Conservation (phyloP, 2,329 filamentous ascomycete species). For the Claviceps paspali region DNA sequence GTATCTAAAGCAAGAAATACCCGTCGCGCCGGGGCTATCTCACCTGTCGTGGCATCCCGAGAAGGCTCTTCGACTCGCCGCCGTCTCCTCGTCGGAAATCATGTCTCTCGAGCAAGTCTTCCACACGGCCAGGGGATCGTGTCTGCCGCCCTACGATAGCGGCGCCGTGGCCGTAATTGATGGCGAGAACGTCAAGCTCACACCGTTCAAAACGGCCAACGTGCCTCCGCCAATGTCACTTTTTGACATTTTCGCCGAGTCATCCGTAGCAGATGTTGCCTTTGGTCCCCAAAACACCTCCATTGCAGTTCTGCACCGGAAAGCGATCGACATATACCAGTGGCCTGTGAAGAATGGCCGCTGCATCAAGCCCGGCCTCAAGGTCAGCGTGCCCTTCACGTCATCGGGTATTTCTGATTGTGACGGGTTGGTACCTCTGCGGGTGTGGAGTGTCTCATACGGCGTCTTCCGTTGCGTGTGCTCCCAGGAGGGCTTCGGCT, state of each 20-base stretch:
- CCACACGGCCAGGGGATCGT: constrained; percentile 51
- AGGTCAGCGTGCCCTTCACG: constrained; percentile 24
- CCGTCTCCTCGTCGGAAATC: constrained; percentile 34
- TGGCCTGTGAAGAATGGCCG: constrained; percentile 49
- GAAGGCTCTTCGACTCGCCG: constrained; percentile 54
- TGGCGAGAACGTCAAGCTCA: constrained; percentile 64
- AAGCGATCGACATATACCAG: constrained; percentile 51
- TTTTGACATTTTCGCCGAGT: constrained; percentile 50
- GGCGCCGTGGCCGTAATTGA: constrained; percentile 76
- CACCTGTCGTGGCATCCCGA: constrained; percentile 70
- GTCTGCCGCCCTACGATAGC: constrained; percentile 55
- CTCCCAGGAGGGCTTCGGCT: constrained; percentile 14
- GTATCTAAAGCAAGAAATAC: constrained; percentile 87
- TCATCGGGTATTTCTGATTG: constrained; percentile 8
- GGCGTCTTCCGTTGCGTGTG: constrained; percentile 17
- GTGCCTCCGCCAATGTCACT: constrained; percentile 88
- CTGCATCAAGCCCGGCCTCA: constrained; percentile 27
- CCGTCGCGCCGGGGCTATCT: constrained; percentile 20
- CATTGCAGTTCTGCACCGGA: constrained; percentile 57
- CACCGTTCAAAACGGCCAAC: constrained; percentile 69
- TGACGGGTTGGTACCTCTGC: constrained; percentile 14
- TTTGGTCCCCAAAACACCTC: constrained; percentile 49
- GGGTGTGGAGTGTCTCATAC: constrained; percentile 16
- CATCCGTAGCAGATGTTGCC: constrained; percentile 57
- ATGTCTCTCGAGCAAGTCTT: constrained; percentile 54